Evolutionary conservation across 1,284 basidiomycete genomes (phyloP).

Genomic region (Boletus sp.): DNA sequence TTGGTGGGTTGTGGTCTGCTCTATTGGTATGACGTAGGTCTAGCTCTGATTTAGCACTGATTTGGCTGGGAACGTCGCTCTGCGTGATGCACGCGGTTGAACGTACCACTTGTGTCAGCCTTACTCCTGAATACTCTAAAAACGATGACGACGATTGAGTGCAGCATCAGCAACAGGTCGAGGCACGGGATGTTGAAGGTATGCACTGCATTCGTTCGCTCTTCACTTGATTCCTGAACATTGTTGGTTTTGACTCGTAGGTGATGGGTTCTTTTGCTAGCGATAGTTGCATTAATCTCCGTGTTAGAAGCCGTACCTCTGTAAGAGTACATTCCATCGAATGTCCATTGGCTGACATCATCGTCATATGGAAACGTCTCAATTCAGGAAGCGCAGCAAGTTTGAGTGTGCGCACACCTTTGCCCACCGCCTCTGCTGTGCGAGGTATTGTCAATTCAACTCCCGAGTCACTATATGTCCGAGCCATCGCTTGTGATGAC

Average conservation of each 20-base stretch:
- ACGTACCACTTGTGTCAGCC: constrained; percentile 34
- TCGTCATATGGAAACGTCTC: constrained; percentile 14
- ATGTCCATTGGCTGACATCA: constrained; percentile 6
- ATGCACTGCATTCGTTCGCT: constrained; percentile 27
- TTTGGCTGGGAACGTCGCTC: constrained; percentile 80
- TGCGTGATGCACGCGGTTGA: constrained; percentile 51
- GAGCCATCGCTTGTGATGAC: constrained; percentile 34
- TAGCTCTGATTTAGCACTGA: constrained; percentile 50
- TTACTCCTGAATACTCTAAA: constrained; percentile 56
- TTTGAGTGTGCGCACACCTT: constrained; percentile 50
- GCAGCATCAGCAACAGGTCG: constrained; percentile 70
- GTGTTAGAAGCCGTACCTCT: constrained; percentile 59
- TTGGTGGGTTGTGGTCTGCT: constrained; percentile 46
- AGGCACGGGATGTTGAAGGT: constrained; percentile 82
- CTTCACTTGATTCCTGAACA: constrained; percentile 28
- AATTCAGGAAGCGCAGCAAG: constrained; percentile 63
- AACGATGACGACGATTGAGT: constrained; percentile 66
- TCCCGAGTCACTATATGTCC: constrained; percentile 63
- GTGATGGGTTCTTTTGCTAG: constrained; percentile 22
- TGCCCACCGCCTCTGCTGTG: background rate
- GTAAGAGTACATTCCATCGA: constrained; percentile 51
- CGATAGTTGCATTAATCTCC: constrained; percentile 18
- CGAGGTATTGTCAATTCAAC: constrained; percentile 75
- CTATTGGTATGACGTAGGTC: constrained; percentile 3
- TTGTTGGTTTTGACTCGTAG: constrained; percentile 77